Evolutionary conservation across 1,139 yeast species (phyloP), one percentile per base, ranked within the genome.

Genomic region (Diutina pseudorugosa): DNA sequence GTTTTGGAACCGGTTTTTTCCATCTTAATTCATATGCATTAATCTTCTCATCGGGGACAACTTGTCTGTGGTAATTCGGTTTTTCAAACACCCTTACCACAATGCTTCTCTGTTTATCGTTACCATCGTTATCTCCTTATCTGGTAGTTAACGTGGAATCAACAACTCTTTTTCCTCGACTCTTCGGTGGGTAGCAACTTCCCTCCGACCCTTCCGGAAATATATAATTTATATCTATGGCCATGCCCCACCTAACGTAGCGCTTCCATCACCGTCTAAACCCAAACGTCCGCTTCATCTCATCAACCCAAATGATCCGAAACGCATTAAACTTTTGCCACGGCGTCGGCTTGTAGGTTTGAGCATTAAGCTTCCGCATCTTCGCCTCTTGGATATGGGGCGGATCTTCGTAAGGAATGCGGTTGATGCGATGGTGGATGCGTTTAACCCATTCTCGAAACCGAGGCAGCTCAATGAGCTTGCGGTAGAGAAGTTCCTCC

Each of bases 361-460:
- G 58, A 40, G 61, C 54, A 42, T 71, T 61, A 53, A 67, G 21
- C 18, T 11, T n/a, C 7, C 40, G 56, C 43, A 55, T 55, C 55
- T 47, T 60, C 57, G 64, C 56, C 51, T 50, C 57, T 54, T 59
- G 59, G 52, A 59, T 45, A 11, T 45, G 55, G 52, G 57, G 63
- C 25, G 55, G 58, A 63, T 58, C 59, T 33, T 57, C 66, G n/a
- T 60, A 62, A 58, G 72, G 75, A 16, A 85, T 73, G 1, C 86
- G 80, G 61, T 89, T 88, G 20, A 88, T 76, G 53, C 72, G 71
- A 45, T 85, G 84, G 61, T 84, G 85, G 1, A 85, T 68, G 18
- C 72, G 70, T 49, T 82, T 72, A 5, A 88, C 96, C 71, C 85
- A 80, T 49, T 80, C 70, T 60, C 85, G 84, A 62, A 89, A 89